Percentiles rank a stretch among this genome's conserved stretches.
phyloP scores from a whole-genome alignment of 2,329 filamentous ascomycete species.

The Colletotrichum simmondsii region DNA sequence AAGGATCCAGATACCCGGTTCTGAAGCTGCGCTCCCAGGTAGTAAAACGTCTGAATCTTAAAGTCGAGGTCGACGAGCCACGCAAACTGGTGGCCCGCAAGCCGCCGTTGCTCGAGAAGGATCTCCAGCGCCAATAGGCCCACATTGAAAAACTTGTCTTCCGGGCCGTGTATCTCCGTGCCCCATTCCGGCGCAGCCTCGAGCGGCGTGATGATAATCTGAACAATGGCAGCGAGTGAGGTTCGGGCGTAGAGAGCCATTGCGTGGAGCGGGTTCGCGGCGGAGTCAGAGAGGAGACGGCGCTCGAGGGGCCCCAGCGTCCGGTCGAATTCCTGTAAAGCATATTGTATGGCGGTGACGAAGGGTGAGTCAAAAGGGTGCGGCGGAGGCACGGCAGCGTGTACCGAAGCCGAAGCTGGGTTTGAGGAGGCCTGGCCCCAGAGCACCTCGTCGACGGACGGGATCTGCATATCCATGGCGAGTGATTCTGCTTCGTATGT shows the following conservation, averaged over 20 bases:
- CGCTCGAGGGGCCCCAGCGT: neutral
- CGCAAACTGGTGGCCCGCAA: slow-evolving; percentile 50
- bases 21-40: slow-evolving; percentile 64
- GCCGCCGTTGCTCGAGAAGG: neutral
- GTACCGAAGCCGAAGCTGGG: too few species aligned
- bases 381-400: neutral
- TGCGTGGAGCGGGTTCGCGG: slow-evolving; percentile 6
- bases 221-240: neutral
- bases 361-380: neutral
- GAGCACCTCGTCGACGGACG: neutral
- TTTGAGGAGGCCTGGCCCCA: neutral
- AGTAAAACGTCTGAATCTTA: slow-evolving; percentile 64
- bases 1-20: slow-evolving; percentile 58
- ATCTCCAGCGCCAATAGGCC: slow-evolving; percentile 37
- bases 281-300: neutral
- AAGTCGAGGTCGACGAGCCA: slow-evolving; percentile 67
- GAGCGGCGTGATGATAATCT: slow-evolving; percentile 55
- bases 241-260: neutral
- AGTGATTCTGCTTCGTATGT: neutral
- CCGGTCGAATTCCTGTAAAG: neutral
- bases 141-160: slow-evolving; percentile 52
- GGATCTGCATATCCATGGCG: neutral
- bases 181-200: slow-evolving; percentile 60
- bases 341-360: neutral
- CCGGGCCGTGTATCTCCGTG: slow-evolving; percentile 55